Conservation (phyloP, 371 early-diverging fungal genomes). For the Mycotypha africana region DNA sequence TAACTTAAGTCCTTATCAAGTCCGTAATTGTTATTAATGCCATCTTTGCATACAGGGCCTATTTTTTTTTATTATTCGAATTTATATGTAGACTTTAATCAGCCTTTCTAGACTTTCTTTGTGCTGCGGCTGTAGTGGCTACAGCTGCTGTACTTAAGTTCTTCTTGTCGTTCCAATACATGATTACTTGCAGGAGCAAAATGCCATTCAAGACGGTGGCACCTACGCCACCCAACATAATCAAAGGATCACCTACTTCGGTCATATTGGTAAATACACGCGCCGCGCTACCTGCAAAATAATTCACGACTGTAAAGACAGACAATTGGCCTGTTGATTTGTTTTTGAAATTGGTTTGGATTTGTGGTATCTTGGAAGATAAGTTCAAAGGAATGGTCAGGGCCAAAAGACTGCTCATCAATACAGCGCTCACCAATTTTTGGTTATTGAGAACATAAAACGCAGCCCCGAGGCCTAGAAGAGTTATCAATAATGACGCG, state of each 20-base stretch:
- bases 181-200: conserved; percentile 75
- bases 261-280: conserved; percentile 89
- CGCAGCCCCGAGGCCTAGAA: conserved; percentile 21
- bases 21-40: no score
- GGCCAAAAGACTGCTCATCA: conserved; percentile 66
- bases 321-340: conserved; percentile 87
- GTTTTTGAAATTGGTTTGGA: conserved; percentile 69
- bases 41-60: no score
- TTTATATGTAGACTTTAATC: no score
- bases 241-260: conserved; percentile 77
- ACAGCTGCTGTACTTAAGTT: no score
- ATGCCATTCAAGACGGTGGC: conserved; percentile 78
- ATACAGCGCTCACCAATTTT: conserved; percentile 26
- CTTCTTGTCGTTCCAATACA: conserved; percentile 60
- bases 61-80: background rate
- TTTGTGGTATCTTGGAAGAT: conserved; percentile 87
- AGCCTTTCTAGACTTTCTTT: no score
- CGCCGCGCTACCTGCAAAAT: conserved; percentile 80
- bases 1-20: no score
- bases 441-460: conserved; percentile 35
- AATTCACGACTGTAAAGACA: conserved; percentile 81
- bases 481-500: conserved; percentile 23
- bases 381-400: conserved; percentile 77
- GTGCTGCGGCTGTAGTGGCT: no score
- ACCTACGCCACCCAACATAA: conserved; percentile 64